Conservation (phyloP, 2,329 filamentous ascomycete species). For the Penicillium sp. region DNA sequence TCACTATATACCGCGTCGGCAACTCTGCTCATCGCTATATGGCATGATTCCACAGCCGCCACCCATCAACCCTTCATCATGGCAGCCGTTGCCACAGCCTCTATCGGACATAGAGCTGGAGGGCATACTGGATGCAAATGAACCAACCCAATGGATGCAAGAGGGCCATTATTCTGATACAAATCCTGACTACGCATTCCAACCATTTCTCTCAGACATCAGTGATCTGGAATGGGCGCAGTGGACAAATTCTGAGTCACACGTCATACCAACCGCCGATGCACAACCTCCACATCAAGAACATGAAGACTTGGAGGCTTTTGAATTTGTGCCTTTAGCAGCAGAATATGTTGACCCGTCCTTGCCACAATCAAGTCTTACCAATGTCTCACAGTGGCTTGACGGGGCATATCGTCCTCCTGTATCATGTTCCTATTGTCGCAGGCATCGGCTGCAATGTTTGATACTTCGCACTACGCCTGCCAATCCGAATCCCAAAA, state of each 20-base stretch:
- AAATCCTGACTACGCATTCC: constrained; percentile 11
- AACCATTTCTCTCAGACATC: constrained; percentile 13
- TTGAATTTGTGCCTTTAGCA: not conserved
- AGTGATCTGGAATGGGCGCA: constrained; percentile 12
- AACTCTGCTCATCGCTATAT: not conserved
- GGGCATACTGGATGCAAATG: constrained; percentile 6
- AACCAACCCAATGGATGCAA: constrained; percentile 4
- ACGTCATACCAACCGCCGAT: not conserved
- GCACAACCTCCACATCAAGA: not conserved
- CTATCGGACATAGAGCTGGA: constrained; percentile 12
- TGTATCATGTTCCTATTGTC: constrained; percentile 48
- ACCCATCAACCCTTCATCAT: not conserved
- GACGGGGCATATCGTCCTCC: constrained; percentile 47
- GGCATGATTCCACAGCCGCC: constrained; percentile 13
- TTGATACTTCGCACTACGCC: constrained; percentile 50
- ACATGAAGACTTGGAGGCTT: not conserved
- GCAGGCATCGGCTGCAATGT: constrained; percentile 49
- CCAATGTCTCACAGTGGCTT: constrained; percentile 35
- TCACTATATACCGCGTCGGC: not conserved
- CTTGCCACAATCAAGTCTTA: constrained; percentile 7
- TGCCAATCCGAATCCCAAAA: constrained; percentile 52
- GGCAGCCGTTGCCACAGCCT: constrained; percentile 12
- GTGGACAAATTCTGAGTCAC: constrained; percentile 9
- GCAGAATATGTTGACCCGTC: not conserved
- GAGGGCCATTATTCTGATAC: constrained; percentile 1